Evolutionary conservation across 495 filamentous ascomycete genomes (phyloP).

Genomic region (Penicillium salamii): DNA sequence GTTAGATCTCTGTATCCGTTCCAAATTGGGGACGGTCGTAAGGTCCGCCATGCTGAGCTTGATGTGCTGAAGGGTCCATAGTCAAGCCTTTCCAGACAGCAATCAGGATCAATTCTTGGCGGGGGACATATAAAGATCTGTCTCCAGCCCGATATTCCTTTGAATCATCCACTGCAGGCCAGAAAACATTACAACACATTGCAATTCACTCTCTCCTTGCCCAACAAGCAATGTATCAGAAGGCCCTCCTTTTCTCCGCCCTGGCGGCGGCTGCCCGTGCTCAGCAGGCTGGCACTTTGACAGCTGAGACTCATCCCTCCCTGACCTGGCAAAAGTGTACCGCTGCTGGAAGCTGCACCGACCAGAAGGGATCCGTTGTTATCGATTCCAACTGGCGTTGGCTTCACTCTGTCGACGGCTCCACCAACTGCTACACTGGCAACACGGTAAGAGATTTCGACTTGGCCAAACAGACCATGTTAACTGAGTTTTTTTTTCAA

Average conservation of each 20-base stretch:
- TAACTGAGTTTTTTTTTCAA: background rate
- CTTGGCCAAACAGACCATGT: background rate
- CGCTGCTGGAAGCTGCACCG: conserved; percentile 48
- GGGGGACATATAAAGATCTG: conserved; percentile 24
- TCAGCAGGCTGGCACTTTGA: conserved; percentile 57
- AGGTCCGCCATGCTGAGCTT: conserved; percentile 24
- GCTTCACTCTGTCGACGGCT: conserved; percentile 51
- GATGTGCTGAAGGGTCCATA: conserved; percentile 6
- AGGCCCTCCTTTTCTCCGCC: conserved; percentile 27
- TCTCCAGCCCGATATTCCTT: background rate
- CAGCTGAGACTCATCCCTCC: conserved; percentile 57
- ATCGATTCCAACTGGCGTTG: conserved; percentile 67
- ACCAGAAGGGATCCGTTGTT: conserved; percentile 51
- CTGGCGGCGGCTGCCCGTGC: conserved; percentile 25
- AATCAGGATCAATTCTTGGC: background rate
- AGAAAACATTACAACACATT: conserved; percentile 19
- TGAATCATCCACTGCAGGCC: conserved; percentile 30
- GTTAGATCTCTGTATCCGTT: conserved; percentile 13
- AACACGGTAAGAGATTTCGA: conserved; percentile 26
- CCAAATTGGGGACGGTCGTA: conserved; percentile 24
- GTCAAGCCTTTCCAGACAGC: conserved; percentile 3
- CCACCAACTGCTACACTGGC: conserved; percentile 65
- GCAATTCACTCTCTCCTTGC: conserved; percentile 9
- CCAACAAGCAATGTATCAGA: conserved; percentile 30
- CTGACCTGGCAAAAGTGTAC: conserved; percentile 58